Base-by-base conservation (phyloP, 306 rosid species). In the Arachis stenosperma region DNA sequence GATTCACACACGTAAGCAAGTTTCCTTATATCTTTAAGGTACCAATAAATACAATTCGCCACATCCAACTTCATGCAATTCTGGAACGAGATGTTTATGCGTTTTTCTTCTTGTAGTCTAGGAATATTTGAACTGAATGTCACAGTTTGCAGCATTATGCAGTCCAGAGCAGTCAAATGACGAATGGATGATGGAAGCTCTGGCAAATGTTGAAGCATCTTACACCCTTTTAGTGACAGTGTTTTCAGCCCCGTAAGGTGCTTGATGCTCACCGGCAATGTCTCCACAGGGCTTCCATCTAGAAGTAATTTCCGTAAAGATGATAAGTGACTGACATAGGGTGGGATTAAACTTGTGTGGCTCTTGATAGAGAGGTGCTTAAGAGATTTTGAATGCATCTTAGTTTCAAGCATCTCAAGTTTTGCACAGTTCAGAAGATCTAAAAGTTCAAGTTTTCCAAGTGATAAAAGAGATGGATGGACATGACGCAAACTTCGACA, bases 211-310 rank as follows among this genome's bases (percentile, higher is more conserved):
- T 42, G 46, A 42, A 42, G 46, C 46, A 41, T 67, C 43, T 0
- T 2, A 41, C 82, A 78, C 7, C 3, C 0, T 0, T 0, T 0
- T 14, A 79, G 33, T 5, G 59, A 51, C 4, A 79, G 54, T 8
- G 27, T 17, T 44, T 63, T 3, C 4, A 81, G 36, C 4, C 10
- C 2, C 29, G 7, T 1, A 30, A 81, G 77, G 10, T 58, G 9
- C 39, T 42, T 75, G 36, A 74, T 46, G 41, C 69, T 80, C 50
- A 2, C 6, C 6, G 84, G 84, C 57, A 80, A 61, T 1, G 3
- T 70, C 52, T 56, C 22, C 2, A 75, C 11, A 58, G 1, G 65
- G 59, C 70, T 75, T 63, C 60, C 60, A 10, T 41, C 43, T 5
- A 81, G 43, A 0, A 2, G n/a, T 55, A 80, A 27, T 9, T 7